Evolutionary conservation across 345 rosid species (phyloP).

Genomic region (Eucalyptus lansdowneana): DNA sequence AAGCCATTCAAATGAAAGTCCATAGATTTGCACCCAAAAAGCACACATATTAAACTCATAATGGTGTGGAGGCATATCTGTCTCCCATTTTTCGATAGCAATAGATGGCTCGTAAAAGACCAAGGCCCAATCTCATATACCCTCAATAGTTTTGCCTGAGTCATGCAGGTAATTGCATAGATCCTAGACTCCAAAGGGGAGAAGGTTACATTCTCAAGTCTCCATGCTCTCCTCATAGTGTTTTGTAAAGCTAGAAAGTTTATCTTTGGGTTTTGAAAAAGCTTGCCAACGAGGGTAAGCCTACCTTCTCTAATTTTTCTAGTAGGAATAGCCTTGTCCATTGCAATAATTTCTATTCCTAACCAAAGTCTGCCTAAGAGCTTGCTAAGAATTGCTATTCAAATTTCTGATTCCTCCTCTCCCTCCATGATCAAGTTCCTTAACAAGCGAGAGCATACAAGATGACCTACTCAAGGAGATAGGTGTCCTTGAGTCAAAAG

Average conservation of each 20-base stretch:
- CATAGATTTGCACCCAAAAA: neutral
- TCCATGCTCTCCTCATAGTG: no score
- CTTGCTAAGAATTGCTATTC: neutral
- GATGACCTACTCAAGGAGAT: neutral
- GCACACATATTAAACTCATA: neutral
- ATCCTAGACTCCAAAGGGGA: neutral
- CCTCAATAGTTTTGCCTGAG: neutral
- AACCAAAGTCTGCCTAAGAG: neutral
- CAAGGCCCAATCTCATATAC: neutral
- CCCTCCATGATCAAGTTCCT: neutral
- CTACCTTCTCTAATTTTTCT: neutral
- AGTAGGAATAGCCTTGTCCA: neutral
- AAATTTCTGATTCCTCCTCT: neutral
- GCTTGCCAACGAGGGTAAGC: neutral
- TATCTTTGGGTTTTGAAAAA: neutral
- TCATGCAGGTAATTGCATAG: neutral
- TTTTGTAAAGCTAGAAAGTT: neutral
- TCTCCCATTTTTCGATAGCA: neutral
- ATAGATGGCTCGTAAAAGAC: neutral
- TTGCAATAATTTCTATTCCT: no score
- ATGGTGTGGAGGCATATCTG: neutral
- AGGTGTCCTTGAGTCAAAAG: neutral
- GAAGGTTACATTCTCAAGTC: neutral
- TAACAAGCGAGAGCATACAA: neutral
- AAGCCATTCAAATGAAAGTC: neutral